Percentiles rank a stretch among this genome's conserved stretches.
These are phyloP conservation scores for Telfairia occidentalis DNA, from an alignment of 331 rosid genomes.

Conservation along the genomic window DNA sequence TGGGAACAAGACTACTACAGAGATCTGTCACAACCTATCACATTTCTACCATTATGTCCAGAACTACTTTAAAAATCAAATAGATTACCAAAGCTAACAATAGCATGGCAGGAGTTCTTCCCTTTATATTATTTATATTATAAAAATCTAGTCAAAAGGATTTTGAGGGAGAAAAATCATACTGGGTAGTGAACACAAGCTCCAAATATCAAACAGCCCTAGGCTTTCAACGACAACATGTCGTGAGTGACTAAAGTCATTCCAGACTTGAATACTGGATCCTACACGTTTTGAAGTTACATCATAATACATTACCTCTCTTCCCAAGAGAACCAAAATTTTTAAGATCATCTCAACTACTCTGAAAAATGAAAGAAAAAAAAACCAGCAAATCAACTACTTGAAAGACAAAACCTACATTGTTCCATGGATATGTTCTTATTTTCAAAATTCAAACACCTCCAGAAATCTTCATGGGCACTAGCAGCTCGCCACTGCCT, in stretches of 20 bases:
- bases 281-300: not conserved
- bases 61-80: not conserved
- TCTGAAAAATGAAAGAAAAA: not conserved
- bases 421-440: slow-evolving; percentile 74
- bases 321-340: slow-evolving; percentile 3
- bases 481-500: slow-evolving; percentile 91
- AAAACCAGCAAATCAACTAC: not conserved
- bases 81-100: not conserved
- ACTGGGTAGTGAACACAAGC: not conserved
- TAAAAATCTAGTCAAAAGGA: not conserved
- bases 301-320: not conserved
- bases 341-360: not conserved
- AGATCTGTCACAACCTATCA: not conserved
- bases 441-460: slow-evolving; percentile 73
- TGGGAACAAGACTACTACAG: not conserved
- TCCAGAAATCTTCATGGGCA: slow-evolving; percentile 98
- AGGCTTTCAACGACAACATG: not conserved
- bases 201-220: not conserved
- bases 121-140: not conserved
- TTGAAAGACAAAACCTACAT: slow-evolving; percentile 43
- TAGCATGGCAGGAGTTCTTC: not conserved
- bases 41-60: not conserved
- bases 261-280: not conserved
- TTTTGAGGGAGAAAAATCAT: not conserved
- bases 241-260: not conserved